phyloP scores from a whole-genome alignment of 2,329 filamentous ascomycete species.

The Aaosphaeria pasadenensis region DNA sequence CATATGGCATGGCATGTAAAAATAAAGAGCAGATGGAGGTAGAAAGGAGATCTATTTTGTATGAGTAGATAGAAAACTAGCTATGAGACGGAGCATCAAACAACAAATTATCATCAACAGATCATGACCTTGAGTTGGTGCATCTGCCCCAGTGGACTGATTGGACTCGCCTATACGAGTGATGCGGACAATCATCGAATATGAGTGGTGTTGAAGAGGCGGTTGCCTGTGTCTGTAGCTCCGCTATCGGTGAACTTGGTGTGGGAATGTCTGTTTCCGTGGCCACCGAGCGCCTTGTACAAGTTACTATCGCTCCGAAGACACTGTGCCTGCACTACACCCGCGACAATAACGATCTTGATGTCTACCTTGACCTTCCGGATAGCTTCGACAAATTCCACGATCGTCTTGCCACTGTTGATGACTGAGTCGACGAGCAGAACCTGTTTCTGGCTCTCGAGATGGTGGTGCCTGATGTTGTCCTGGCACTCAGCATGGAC shows the following conservation, averaged over 20 bases:
- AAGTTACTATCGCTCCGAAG: neutral
- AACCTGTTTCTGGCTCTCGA: neutral
- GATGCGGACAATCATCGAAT: neutral
- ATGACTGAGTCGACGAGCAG: neutral
- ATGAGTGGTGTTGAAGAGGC: neutral
- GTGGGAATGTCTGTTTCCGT: neutral
- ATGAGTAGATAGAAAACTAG: too few relatives aligned
- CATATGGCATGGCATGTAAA: too few relatives aligned
- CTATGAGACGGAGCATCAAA: too few relatives aligned
- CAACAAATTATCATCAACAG: too few relatives aligned
- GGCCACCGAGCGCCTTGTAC: neutral
- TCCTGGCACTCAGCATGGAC: constrained; percentile 43
- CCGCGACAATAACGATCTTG: neutral
- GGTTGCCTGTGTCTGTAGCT: neutral
- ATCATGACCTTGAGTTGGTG: too few relatives aligned
- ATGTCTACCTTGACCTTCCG: neutral
- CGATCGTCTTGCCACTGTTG: neutral
- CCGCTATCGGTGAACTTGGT: neutral
- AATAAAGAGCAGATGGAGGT: too few relatives aligned
- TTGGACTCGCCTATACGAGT: too few relatives aligned
- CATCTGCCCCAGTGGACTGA: too few relatives aligned
- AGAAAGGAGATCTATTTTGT: too few relatives aligned
- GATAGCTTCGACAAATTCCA: neutral
- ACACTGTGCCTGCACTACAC: neutral
- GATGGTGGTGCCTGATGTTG: neutral